Base-by-base conservation (phyloP, 2,329 filamentous ascomycete genomes). In the Aspergillus jensenii region DNA sequence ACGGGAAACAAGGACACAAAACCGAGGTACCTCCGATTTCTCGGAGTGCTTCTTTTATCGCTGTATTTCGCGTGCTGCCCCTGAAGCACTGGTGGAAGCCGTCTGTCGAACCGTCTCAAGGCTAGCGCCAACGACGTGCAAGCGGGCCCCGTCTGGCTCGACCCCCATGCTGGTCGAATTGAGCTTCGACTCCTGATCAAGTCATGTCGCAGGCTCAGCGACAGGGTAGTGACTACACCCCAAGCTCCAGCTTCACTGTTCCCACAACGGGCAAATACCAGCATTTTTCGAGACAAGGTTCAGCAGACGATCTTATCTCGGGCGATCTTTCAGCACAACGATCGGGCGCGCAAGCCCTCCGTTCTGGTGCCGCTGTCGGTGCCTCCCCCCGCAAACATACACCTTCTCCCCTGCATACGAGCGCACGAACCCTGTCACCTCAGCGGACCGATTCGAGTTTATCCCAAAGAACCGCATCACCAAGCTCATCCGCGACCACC, bases 141-240 rank as follows among this genome's bases (percentile, higher is more conserved):
- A 58, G 52, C 58, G 62, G 27, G 45, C 54, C 46, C 56, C 53
- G 23, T 45, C 43, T 57, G 49, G 54, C 56, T 59, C 51, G 14
- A 40, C 55, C 44, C 55, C 55, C 39, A 63, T 58, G 60, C 55
- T 37, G 35, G 54, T 43, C 23, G 46, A 46, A 44, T 57, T 47
- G 56, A 59, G 63, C 63, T 56, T 58, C 48, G 46, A 61, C 59
- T 60, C 55, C 53, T 61, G 56, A 59, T 54, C 59, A 59, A 70
- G 69, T 64, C 67, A 75, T 75, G 72, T 73, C 71, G 66, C 72
- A 73, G 62, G 59, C 61, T 59, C 65, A 59, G 67, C 69, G 66
- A 63, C 69, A 70, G 68, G 65, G 64, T 52, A 63, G 52, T 58
- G 66, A 69, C 64, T 64, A 71, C 43, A 56, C 51, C 59, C 19